Evolutionary conservation across 306 rosid species (phyloP).

Genomic region (Erythrophleum fordii): DNA sequence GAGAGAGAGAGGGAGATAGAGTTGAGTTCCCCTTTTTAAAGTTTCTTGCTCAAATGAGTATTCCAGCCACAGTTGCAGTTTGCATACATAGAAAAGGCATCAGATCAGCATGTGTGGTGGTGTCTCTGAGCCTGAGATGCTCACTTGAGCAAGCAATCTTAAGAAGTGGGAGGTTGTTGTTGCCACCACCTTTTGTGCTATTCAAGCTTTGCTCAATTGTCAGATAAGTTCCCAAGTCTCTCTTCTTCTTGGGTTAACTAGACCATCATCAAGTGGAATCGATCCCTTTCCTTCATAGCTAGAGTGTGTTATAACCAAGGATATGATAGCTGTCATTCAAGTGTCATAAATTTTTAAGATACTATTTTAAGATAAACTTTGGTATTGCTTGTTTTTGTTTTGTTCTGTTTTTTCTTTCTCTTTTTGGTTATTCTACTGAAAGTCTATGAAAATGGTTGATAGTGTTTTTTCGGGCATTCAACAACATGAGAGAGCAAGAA

Average conservation of each 20-base stretch:
- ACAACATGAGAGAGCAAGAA: not conserved
- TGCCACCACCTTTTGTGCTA: not conserved
- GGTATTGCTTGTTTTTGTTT: not conserved
- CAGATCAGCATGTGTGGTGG: not conserved
- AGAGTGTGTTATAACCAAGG: not conserved
- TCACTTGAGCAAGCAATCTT: conserved; percentile 73
- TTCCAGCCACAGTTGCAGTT: conserved; percentile 58
- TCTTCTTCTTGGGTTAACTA: not conserved
- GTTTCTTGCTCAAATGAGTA: conserved; percentile 99
- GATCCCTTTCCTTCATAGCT: not conserved
- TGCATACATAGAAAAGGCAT: not conserved
- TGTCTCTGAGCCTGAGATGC: conserved; percentile 59
- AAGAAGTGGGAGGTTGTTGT: conserved; percentile 35
- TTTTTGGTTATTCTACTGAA: not conserved
- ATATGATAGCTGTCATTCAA: not conserved
- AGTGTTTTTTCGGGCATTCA: not conserved
- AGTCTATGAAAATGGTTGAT: not conserved
- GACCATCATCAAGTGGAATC: not conserved
- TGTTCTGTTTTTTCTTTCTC: not conserved
- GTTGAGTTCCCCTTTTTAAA: conserved; percentile 48
- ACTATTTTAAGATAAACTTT: not conserved
- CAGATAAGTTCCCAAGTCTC: not conserved
- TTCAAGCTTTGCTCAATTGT: not conserved
- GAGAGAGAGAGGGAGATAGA: not conserved
- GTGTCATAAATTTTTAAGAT: not conserved